Evolutionary conservation across 2,329 filamentous ascomycete genomes (phyloP).

Genomic region (Penicillium sp.): DNA sequence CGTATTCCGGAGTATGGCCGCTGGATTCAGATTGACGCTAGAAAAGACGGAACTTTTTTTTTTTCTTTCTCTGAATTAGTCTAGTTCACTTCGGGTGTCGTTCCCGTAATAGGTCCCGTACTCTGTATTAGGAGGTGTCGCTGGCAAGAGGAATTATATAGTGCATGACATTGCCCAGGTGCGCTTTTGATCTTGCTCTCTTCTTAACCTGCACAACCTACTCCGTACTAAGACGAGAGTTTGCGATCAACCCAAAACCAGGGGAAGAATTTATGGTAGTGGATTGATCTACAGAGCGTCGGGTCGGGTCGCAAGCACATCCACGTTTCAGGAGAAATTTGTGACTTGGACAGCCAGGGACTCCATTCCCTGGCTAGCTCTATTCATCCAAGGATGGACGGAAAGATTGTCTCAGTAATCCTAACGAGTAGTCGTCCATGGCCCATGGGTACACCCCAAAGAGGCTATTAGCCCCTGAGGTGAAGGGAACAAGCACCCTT

Average conservation of each 20-base stretch:
- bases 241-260: background rate
- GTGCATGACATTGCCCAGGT: background rate
- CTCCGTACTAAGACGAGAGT: background rate
- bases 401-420: background rate
- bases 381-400: background rate
- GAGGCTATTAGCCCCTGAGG: background rate
- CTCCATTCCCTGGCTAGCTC: background rate
- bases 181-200: background rate
- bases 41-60: conserved; percentile 2
- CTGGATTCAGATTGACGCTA: background rate
- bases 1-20: background rate
- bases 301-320: background rate
- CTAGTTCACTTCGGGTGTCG: background rate
- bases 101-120: background rate
- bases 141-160: background rate
- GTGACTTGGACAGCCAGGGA: background rate
- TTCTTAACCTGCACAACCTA: background rate
- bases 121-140: background rate
- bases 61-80: background rate
- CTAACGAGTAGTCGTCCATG: background rate
- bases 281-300: conserved; percentile 1
- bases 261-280: background rate
- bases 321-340: background rate
- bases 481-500: background rate
- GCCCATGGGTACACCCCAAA: background rate